Base-by-base conservation (phyloP, 805 yeast genomes). In the Metschnikowia lunata region DNA sequence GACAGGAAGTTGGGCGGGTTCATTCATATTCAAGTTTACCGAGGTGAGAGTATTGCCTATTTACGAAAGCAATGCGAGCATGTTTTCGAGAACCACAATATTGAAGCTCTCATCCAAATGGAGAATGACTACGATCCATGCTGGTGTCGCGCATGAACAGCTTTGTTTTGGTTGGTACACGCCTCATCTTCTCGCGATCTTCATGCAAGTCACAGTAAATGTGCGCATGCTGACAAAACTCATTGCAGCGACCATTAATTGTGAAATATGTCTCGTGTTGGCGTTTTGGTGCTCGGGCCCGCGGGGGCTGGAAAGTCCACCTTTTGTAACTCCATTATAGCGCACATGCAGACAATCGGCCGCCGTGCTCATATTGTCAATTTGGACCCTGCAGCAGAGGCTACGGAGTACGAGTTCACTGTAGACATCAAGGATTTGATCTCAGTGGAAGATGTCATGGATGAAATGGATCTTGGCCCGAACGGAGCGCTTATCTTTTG, bases 281-380 rank as follows among this genome's bases (percentile, higher is more conserved):
- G 98, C 46, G 91, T 88, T 10, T 69, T 93, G 50, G 96, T 90
- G 1, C 66, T 93, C 52, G 99, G 99, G 1, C 99, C 99, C 14
- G 99, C 99, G 1, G 99, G 99, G 32, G 98, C 86, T 8, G 99
- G 99, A 9, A 91, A 74, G 64, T 81, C 93, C 37, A 88, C 99
- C 0, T 93, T 91, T 60, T 91, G 98, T 68, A 86, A 88, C 57
- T 74, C 96, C 4, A 76, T 93, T 48, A 84, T 93, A 36, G 67
- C 91, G 1, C 85, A 91, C 63, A 85, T 93, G 82, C 95, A 89
- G 62, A 76, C 88, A 14, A 75, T 86, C 30, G 98, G 98, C 1
- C 81, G 99, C 50, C 72, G 95, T 31, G 97, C 96, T 2, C 97
- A 93, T 64, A 80, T 93, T 33, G 97, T 93, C 13, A 93, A 93